phyloP scores from a whole-genome alignment of 2,329 filamentous ascomycete genomes.

The Talaromyces pinophilus region DNA sequence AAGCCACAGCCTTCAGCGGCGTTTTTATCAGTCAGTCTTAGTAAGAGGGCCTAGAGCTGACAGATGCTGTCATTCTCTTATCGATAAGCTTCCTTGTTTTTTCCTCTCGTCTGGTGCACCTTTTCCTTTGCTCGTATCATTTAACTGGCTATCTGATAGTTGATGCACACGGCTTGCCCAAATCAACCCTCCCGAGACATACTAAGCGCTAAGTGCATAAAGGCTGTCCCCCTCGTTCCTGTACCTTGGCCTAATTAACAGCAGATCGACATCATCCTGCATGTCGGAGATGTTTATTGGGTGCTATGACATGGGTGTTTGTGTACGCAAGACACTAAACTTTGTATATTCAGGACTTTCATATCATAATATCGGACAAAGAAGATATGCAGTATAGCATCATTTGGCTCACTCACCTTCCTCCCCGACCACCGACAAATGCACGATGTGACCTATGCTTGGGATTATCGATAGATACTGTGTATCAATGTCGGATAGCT shows the following conservation, averaged over 20 bases:
- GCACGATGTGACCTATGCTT: background rate
- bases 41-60: background rate
- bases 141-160: too few species aligned
- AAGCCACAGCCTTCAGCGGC: constrained; percentile 7
- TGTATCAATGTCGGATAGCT: too few species aligned
- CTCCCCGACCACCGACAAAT: background rate
- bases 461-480: too few species aligned
- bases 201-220: background rate
- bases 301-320: too few species aligned
- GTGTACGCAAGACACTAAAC: background rate
- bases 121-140: too few species aligned
- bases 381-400: background rate
- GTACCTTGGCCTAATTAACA: background rate
- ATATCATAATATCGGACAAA: background rate
- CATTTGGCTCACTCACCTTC: background rate
- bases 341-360: background rate
- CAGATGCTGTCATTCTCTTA: background rate
- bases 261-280: constrained; percentile 2
- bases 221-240: background rate
- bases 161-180: constrained; percentile 2
- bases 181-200: background rate
- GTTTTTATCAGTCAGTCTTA: background rate
- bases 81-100: constrained; percentile 16
- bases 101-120: background rate
- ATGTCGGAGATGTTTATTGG: background rate